phyloP scores from a whole-genome alignment of 495 filamentous ascomycete genomes.

The Hyphodiscus hymeniophilus region DNA sequence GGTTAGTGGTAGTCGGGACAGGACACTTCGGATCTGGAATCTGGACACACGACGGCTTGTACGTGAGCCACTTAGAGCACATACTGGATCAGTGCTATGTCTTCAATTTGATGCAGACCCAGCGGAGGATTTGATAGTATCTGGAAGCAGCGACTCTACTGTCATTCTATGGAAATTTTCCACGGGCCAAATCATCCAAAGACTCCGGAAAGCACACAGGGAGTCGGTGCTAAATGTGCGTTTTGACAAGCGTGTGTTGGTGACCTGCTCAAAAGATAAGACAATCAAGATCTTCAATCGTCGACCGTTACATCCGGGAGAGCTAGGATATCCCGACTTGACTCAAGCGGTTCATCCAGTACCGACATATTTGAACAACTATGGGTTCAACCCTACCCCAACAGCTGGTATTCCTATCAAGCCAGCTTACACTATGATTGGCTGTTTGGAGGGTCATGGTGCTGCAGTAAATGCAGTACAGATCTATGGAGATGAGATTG shows the following conservation, averaged over 20 bases:
- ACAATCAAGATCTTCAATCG: conserved; percentile 94
- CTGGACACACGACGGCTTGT: conserved; percentile 70
- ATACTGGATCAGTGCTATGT: conserved; percentile 83
- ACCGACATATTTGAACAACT: conserved; percentile 36
- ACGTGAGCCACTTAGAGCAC: conserved; percentile 61
- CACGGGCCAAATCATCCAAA: conserved; percentile 70
- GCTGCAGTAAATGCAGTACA: conserved; percentile 97
- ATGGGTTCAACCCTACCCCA: conserved; percentile 37
- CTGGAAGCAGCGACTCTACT: conserved; percentile 82
- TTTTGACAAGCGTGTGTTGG: conserved; percentile 83
- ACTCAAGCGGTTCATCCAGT: conserved; percentile 46
- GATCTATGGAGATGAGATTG: conserved; percentile 76
- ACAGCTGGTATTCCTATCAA: conserved; percentile 38
- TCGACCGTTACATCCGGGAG: conserved; percentile 52
- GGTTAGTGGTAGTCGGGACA: conserved; percentile 89
- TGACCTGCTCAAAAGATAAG: conserved; percentile 96
- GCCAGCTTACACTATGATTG: conserved; percentile 66
- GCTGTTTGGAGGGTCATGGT: conserved; percentile 68
- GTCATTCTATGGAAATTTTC: conserved; percentile 93
- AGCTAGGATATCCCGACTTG: conserved; percentile 54
- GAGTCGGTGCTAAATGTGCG: conserved; percentile 94
- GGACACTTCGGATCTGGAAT: conserved; percentile 84
- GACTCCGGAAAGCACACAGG: conserved; percentile 63
- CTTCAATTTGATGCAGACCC: conserved; percentile 93
- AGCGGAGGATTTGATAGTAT: conserved; percentile 84